Base-by-base conservation (phyloP, 108 stramenopile genomes). In the Skeletonema grethae region DNA sequence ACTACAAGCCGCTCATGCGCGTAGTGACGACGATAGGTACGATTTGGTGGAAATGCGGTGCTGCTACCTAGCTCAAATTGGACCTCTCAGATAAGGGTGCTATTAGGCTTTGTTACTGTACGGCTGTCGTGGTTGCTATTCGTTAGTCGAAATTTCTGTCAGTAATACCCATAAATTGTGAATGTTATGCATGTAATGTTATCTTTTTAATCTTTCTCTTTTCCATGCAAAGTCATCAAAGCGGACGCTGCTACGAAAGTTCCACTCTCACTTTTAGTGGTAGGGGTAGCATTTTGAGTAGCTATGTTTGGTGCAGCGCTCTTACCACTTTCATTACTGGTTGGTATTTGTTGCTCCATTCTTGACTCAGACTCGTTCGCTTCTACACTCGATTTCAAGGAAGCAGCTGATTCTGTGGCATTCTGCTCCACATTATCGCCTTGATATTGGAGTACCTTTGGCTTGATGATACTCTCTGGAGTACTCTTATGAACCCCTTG, bases 401-500 rank as follows among this genome's bases (percentile, higher is more conserved):
- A 39, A 35, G 25, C 15, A 35, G 32, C 0, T 9, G 10, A 38
- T 64, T 63, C 50, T 29, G 56, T 35, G 2, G 50, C 22, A 53
- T 22, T 53, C 7, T 53, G 20, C 8, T 24, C 22, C 15, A 24
- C 22, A 6, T 29, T 66, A 12, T 45, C 31, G 4, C 63, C 43
- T 25, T 55, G 41, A 50, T 72, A 79, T 11, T 60, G 50, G 28
- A 80, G 60, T 9, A 69, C 43, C 53, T 60, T 80, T 0, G 79
- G 79, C 43, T 65, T 60, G 7, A 80, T 80, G 15, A 69, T 68
- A 65, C 79, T 80, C 38, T 80, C 79, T 3, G 79, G 79, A 13
- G 79, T 65, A 16, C 31, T 63, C 32, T 57, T 57, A 0, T 69
- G 63, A 13, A 39, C 53, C 1, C 72, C 79, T 57, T 69, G 53